phyloP scores from a whole-genome alignment of 768 basidiomycete genomes.

The Floccularia luteovirens region DNA sequence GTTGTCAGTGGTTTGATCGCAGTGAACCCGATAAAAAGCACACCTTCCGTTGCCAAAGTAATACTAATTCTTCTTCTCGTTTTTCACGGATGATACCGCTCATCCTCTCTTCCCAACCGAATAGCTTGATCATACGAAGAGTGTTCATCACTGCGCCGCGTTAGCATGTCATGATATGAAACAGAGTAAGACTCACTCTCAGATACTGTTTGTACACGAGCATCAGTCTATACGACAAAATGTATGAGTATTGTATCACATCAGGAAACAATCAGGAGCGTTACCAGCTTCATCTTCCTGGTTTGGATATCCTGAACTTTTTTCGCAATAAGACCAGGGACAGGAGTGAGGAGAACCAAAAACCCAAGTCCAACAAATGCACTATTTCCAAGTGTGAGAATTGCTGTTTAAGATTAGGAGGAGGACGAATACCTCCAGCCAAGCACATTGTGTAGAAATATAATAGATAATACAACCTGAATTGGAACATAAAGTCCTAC shows the following conservation, averaged over 20 bases:
- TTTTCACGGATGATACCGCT: slow-evolving; percentile 42
- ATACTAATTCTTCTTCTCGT: slow-evolving; percentile 53
- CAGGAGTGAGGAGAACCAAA: slow-evolving; percentile 43
- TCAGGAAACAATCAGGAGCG: background rate
- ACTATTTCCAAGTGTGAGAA: slow-evolving; percentile 38
- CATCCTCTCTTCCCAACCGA: slow-evolving; percentile 59
- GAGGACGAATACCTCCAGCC: slow-evolving; percentile 37
- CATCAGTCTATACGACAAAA: slow-evolving; percentile 35
- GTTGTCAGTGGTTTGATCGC: background rate
- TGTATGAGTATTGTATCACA: background rate
- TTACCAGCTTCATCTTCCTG: slow-evolving; percentile 38
- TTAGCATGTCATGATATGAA: slow-evolving; percentile 35
- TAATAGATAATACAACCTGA: slow-evolving; percentile 27
- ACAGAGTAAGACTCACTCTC: slow-evolving; percentile 33
- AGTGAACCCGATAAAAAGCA: slow-evolving; percentile 10
- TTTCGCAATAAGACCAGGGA: slow-evolving; percentile 51
- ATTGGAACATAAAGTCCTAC: slow-evolving; percentile 30
- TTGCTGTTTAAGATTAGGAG: slow-evolving; percentile 29
- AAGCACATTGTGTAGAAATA: slow-evolving; percentile 37
- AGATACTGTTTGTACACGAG: slow-evolving; percentile 51
- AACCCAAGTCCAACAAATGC: slow-evolving; percentile 49
- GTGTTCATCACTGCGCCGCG: slow-evolving; percentile 44
- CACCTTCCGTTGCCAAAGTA: slow-evolving; percentile 45
- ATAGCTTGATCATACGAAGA: slow-evolving; percentile 63
- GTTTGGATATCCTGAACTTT: slow-evolving; percentile 37